phyloP scores from a whole-genome alignment of 441 rosid species.

The Mallotus japonicus region DNA sequence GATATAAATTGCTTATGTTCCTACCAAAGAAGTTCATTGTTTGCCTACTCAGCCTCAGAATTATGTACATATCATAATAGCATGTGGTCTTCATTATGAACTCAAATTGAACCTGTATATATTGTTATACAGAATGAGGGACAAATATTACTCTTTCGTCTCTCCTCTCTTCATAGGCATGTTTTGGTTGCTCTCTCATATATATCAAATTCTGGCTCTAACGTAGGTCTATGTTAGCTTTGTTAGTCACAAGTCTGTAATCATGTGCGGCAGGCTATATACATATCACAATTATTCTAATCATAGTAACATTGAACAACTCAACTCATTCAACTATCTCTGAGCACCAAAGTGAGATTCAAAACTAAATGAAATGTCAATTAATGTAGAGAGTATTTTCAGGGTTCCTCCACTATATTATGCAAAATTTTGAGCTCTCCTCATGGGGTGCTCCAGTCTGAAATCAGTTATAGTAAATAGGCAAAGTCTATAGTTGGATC shows the following conservation, averaged over 20 bases:
- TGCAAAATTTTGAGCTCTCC: no score
- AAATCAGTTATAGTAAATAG: not conserved
- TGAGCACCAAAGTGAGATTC: no score
- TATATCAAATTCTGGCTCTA: not conserved
- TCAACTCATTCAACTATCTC: not conserved
- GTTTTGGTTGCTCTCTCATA: not conserved
- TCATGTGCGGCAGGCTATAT: not conserved
- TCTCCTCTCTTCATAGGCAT: not conserved
- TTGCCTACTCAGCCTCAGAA: not conserved
- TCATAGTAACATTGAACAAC: no score
- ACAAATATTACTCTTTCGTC: no score
- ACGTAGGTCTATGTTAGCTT: not conserved
- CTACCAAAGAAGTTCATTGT: not conserved
- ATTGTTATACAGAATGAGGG: not conserved
- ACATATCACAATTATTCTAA: no score
- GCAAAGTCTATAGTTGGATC: not conserved
- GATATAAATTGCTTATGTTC: not conserved
- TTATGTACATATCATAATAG: conserved; percentile 21
- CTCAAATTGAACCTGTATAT: conserved; percentile 19
- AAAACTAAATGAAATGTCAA: not conserved
- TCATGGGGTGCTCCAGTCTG: no score
- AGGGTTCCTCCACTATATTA: no score
- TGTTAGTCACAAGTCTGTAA: not conserved
- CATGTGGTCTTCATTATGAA: not conserved
- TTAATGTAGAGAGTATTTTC: not conserved